Evolutionary conservation across 306 rosid species (phyloP).

Genomic region (Pyrus bretschneideri): DNA sequence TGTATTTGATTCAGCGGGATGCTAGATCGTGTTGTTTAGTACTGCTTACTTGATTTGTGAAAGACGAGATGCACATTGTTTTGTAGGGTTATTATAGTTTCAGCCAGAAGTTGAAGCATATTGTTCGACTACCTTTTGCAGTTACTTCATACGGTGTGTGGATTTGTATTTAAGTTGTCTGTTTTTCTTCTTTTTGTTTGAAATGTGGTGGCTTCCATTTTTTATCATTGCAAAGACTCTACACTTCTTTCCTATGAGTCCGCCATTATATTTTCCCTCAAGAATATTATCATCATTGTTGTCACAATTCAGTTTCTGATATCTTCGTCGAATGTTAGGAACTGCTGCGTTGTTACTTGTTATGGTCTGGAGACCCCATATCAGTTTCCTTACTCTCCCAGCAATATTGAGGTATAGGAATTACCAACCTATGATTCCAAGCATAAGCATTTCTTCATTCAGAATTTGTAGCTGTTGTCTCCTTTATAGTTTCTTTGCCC

Average conservation of each 20-base stretch:
- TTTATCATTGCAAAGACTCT: not conserved
- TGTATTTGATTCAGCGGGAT: not conserved
- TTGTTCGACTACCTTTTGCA: slow-evolving; percentile 89
- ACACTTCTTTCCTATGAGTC: not conserved
- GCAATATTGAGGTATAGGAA: slow-evolving; percentile 58
- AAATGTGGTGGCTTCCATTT: not conserved
- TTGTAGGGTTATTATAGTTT: slow-evolving; percentile 95
- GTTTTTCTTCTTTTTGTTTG: not conserved
- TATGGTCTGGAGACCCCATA: slow-evolving; percentile 84
- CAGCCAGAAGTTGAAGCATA: slow-evolving; percentile 97
- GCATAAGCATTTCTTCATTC: not conserved
- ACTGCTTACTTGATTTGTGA: not conserved
- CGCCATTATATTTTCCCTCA: not conserved
- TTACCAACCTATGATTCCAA: not conserved
- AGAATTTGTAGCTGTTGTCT: not conserved
- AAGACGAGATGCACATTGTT: not conserved
- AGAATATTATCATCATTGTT: not conserved
- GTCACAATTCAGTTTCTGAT: not conserved
- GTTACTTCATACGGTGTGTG: slow-evolving; percentile 84
- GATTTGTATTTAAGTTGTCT: slow-evolving; percentile 14
- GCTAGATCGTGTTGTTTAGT: not conserved
- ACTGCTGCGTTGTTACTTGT: slow-evolving; percentile 93
- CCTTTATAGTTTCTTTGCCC: not conserved
- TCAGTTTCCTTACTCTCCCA: slow-evolving; percentile 63
- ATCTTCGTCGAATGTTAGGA: slow-evolving; percentile 48